Evolutionary conservation across 2,329 filamentous ascomycete species (phyloP).

Genomic region (Sporothrix mexicana): DNA sequence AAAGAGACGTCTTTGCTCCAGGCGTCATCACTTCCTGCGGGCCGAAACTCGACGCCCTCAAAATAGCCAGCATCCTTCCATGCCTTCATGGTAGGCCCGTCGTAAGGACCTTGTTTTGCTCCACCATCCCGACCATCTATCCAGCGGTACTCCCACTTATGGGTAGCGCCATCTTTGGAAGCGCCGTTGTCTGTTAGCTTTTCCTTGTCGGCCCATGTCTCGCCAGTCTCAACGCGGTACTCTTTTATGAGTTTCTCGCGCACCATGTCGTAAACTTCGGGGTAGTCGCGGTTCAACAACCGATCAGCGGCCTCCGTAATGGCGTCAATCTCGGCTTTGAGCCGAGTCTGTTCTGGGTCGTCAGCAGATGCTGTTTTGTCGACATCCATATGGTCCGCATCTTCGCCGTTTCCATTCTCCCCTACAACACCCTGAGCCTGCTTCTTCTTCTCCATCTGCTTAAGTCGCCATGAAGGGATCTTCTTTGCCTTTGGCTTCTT

Average conservation of each 20-base stretch:
- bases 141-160: conserved; percentile 92
- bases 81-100: conserved; percentile 81
- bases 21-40: conserved; percentile 57
- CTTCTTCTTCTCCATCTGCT: conserved; percentile 63
- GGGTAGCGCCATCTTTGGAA: conserved; percentile 37
- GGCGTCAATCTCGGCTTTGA: conserved; percentile 75
- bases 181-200: conserved; percentile 42
- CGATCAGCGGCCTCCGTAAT: conserved; percentile 92
- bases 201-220: conserved; percentile 70
- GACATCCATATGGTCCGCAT: conserved; percentile 70
- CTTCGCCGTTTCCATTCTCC: conserved; percentile 51
- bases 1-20: conserved; percentile 58
- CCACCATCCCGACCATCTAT: conserved; percentile 82
- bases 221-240: conserved; percentile 83
- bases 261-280: conserved; percentile 91
- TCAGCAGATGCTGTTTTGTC: conserved; percentile 66
- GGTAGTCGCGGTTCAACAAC: conserved; percentile 79
- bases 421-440: conserved; percentile 49
- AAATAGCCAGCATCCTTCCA: conserved; percentile 96
- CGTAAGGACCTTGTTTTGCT: conserved; percentile 83
- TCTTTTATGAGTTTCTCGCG: conserved; percentile 82
- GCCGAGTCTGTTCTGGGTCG: conserved; percentile 70
- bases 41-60: conserved; percentile 82
- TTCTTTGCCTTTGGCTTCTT: conserved; percentile 62
- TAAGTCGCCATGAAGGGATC: conserved; percentile 69